These are phyloP conservation scores for Margaritispora aquatica DNA, from an alignment of 495 filamentous ascomycete genomes.

Conservation along the genomic window DNA sequence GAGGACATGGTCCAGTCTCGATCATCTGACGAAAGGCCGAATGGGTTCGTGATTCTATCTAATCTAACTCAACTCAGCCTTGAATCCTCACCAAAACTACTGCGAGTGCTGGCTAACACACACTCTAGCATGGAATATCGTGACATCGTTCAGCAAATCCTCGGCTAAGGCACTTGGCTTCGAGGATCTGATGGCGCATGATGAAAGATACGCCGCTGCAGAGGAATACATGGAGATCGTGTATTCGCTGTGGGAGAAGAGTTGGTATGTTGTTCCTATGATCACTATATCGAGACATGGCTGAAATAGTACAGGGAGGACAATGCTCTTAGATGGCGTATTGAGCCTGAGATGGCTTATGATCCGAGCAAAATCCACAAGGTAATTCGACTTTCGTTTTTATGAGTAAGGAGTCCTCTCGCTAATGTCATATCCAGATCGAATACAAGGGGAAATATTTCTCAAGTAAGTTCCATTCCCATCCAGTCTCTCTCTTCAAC, in stretches of 20 bases:
- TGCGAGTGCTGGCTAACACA: background rate
- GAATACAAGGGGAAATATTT: background rate
- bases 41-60: slow-evolving; percentile 29
- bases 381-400: background rate
- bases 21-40: slow-evolving; percentile 46
- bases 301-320: too few species aligned
- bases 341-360: slow-evolving; percentile 42
- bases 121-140: slow-evolving; percentile 42
- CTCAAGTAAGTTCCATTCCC: too few species aligned
- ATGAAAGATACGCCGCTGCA: slow-evolving; percentile 51
- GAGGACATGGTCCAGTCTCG: slow-evolving; percentile 45
- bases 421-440: background rate
- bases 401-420: background rate
- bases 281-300: too few species aligned
- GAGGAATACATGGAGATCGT: slow-evolving; percentile 55
- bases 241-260: slow-evolving; percentile 55
- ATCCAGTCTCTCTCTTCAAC: too few species aligned
- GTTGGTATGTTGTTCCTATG: too few species aligned
- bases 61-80: too few species aligned
- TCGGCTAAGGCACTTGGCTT: slow-evolving; percentile 50
- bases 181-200: slow-evolving; percentile 50
- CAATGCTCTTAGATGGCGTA: slow-evolving; percentile 44
- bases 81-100: too few species aligned
- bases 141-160: slow-evolving; percentile 28
- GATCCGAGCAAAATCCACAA: slow-evolving; percentile 32